phyloP scores from a whole-genome alignment of 352 stramenopile genomes.

The Globisporangium polare region DNA sequence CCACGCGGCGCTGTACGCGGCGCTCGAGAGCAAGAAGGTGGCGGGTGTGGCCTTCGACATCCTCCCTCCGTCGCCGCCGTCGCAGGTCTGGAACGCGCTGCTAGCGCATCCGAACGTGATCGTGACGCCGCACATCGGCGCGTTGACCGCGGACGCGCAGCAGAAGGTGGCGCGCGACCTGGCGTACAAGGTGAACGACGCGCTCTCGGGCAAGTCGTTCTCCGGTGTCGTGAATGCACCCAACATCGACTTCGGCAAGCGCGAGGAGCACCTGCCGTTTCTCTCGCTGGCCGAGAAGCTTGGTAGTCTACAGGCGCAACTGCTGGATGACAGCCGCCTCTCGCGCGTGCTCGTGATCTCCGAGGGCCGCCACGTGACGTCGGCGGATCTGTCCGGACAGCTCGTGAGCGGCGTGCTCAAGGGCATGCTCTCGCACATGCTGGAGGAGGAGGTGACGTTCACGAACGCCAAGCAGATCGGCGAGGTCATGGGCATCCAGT shows the following conservation, averaged over 20 bases:
- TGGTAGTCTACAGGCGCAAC: conserved; percentile 81
- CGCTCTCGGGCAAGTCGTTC: conserved; percentile 91
- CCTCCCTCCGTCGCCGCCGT: conserved; percentile 38
- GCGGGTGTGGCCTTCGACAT: conserved; percentile 75
- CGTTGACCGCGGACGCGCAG: conserved; percentile 93
- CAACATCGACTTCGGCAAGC: conserved; percentile 85
- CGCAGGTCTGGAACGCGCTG: conserved; percentile 64
- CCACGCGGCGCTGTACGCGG: conserved; percentile 85
- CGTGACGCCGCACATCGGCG: conserved; percentile 94
- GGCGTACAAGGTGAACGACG: conserved; percentile 90
- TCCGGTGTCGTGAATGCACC: conserved; percentile 95
- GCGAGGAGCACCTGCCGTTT: conserved; percentile 79
- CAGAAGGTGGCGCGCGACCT: conserved; percentile 89
- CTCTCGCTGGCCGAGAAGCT: conserved; percentile 91
- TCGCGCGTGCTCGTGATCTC: conserved; percentile 71
- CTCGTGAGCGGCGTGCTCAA: conserved; percentile 90
- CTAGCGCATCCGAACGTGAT: conserved; percentile 90
- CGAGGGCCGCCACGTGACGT: conserved; percentile 79
- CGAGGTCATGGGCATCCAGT: conserved; percentile 87
- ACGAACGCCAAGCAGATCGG: conserved; percentile 83
- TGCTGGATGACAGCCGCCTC: conserved; percentile 72
- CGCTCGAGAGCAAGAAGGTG: conserved; percentile 81
- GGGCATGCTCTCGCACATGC: conserved; percentile 86
- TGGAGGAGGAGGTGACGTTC: conserved; percentile 90
- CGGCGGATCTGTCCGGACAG: conserved; percentile 73